Conservation (phyloP, 305 asterid genomes). For the Plantago rigida region DNA sequence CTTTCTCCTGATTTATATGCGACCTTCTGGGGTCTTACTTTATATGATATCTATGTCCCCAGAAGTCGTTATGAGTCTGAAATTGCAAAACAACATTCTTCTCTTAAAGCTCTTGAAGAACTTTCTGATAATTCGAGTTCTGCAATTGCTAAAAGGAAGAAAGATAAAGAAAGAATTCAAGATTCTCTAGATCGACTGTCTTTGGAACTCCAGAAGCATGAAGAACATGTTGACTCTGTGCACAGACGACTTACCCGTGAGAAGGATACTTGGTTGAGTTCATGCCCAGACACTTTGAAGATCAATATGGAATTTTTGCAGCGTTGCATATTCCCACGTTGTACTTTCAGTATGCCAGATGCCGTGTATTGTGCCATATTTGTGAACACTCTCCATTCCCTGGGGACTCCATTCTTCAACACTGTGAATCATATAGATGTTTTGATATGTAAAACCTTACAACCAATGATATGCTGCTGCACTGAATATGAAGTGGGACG, state of each 20-base stretch:
- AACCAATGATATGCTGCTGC: constrained; percentile 99
- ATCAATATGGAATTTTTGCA: constrained; percentile 97
- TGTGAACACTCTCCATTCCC: constrained; percentile 90
- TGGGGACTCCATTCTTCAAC: constrained; percentile 96
- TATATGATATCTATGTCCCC: constrained; percentile 95
- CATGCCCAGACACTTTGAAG: constrained; percentile 97
- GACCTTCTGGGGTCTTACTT: constrained; percentile 98
- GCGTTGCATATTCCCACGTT: constrained; percentile 97
- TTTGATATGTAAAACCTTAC: constrained; percentile 92
- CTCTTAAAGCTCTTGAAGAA: constrained; percentile 95
- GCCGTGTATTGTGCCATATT: constrained; percentile 94
- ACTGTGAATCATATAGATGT: constrained; percentile 98
- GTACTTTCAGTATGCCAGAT: constrained; percentile 98
- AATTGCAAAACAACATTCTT: constrained; percentile 75
- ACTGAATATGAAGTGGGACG: constrained; percentile 99
- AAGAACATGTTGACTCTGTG: constrained; percentile 91
- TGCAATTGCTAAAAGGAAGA: constrained; percentile 91
- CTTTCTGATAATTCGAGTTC: constrained; percentile 94
- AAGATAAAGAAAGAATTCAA: constrained; percentile 96
- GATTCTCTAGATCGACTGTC: constrained; percentile 89
- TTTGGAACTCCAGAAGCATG: constrained; percentile 82
- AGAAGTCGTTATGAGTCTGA: constrained; percentile 86
- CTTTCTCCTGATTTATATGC: constrained; percentile 95
- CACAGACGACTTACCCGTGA: constrained; percentile 79
- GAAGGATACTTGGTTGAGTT: constrained; percentile 96